Evolutionary conservation across 129 eudicot species (phyloP), one percentile per base, ranked within the genome.

Genomic region (Flaveria trinervia): DNA sequence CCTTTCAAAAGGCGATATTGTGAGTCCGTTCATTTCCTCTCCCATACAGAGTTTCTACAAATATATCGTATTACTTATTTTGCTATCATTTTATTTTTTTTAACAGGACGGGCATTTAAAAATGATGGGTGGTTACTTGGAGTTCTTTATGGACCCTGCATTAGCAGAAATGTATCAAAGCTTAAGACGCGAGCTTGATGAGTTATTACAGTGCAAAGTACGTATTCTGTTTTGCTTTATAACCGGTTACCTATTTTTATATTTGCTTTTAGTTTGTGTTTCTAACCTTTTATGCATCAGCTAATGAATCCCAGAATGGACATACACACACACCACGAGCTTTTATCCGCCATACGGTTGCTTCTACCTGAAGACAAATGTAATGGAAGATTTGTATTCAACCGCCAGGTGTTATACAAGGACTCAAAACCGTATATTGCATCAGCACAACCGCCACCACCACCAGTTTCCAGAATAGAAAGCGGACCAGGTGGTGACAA

Each of bases 401-500:
- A 83, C 79, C 93, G 82, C 9, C 86, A 84, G 73, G 73, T 80
- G 30, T 60, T 75, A 56, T 73, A 30, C 7, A 79, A 72, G 41
- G 73, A 82, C 26, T 60, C 82, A 22, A 82, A 70, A 81, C 86
- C 89, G 74, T 73, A 83, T 60, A 50, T 71, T 48, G 73, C 78
- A 62, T 74, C 75, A 33, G 70, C 70, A 48, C 76, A 82, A 48
- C 81, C 88, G 14, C 79, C 87, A 39, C 46, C 82, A 11, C 77
- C 87, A n/a, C 17, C 66, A 59, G 62, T 50, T 71, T 87, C 88
- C 14, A 79, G 88, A 25, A 68, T 61, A 46, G 90, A 78, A 80
- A 89, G 93, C 54, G 97, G 96, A 11, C 97, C 98, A 6, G 98
- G 98, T 51, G 98, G 98, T 65, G 92, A 94, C 73, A 94, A 94